Conservation (phyloP, 1,284 basidiomycete genomes). For the Malassezia globosa region DNA sequence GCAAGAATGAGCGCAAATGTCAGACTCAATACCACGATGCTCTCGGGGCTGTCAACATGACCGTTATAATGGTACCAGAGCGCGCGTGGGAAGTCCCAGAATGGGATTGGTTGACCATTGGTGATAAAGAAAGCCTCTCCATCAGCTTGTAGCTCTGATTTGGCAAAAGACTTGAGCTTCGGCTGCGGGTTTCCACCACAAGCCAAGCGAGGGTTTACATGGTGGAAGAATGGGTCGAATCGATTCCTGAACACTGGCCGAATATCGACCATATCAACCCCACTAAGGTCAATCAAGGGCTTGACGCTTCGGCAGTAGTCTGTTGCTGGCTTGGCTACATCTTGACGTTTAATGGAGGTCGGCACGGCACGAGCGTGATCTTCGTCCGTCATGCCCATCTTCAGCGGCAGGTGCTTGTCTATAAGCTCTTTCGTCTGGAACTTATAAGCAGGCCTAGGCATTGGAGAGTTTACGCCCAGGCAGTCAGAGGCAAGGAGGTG, state of each 20-base stretch:
- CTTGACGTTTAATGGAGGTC: conserved; percentile 28
- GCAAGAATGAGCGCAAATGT: conserved; percentile 29
- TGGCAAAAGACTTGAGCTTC: conserved; percentile 49
- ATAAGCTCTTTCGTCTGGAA: conserved; percentile 38
- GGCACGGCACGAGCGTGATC: conserved; percentile 26
- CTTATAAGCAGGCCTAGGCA: conserved; percentile 9
- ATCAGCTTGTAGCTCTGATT: conserved; percentile 58
- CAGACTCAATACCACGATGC: conserved; percentile 32
- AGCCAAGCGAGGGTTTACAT: conserved; percentile 27
- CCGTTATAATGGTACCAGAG: conserved; percentile 59
- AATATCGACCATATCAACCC: conserved; percentile 33
- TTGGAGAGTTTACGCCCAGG: conserved; percentile 51
- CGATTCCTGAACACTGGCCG: conserved; percentile 61
- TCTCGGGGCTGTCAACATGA: conserved; percentile 21
- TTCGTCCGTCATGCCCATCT: conserved; percentile 24
- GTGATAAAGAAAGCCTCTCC: conserved; percentile 96
- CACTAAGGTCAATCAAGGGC: conserved; percentile 6
- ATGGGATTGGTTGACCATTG: conserved; percentile 87
- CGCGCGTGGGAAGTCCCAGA: conserved; percentile 83
- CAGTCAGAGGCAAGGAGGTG: conserved; percentile 87
- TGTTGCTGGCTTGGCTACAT: conserved; percentile 28
- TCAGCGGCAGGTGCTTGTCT: conserved; percentile 32
- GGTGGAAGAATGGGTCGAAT: conserved; percentile 53
- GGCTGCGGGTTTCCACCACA: conserved; percentile 28
- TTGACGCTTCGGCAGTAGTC: conserved; percentile 36